phyloP scores from a whole-genome alignment of 371 early-diverging fungal species.

The Umbelopsis sp. region DNA sequence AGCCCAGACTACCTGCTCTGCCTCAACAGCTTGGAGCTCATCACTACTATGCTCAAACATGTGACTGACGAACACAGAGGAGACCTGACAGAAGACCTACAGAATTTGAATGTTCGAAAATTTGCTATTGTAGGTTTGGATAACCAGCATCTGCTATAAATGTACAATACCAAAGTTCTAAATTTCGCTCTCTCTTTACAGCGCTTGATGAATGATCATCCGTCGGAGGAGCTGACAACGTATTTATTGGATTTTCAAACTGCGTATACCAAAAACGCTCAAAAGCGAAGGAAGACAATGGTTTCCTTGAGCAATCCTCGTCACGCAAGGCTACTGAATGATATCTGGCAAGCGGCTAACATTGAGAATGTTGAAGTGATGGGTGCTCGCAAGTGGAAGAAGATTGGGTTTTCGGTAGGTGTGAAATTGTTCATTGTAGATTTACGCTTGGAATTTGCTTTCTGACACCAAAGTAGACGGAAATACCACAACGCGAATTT shows the following conservation, averaged over 20 bases:
- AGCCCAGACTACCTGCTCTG: slow-evolving; percentile 71
- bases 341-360: slow-evolving; percentile 61
- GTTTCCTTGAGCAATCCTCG: slow-evolving; percentile 57
- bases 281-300: slow-evolving; percentile 50
- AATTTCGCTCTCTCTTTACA: slow-evolving; percentile 18
- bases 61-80: slow-evolving; percentile 60
- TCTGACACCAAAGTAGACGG: slow-evolving; percentile 46
- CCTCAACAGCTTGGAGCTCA: slow-evolving; percentile 63
- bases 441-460: not conserved
- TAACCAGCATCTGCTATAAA: not conserved
- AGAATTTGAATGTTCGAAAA: slow-evolving; percentile 50
- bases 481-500: slow-evolving; percentile 66
- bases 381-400: slow-evolving; percentile 63
- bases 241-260: slow-evolving; percentile 73
- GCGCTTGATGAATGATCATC: slow-evolving; percentile 64
- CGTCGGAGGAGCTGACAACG: slow-evolving; percentile 63
- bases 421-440: not conserved
- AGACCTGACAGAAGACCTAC: slow-evolving; percentile 50
- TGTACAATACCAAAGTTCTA: not conserved
- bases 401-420: slow-evolving; percentile 71
- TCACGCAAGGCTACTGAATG: slow-evolving; percentile 57
- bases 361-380: slow-evolving; percentile 40
- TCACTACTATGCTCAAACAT: slow-evolving; percentile 67
- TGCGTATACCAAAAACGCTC: slow-evolving; percentile 59
- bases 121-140: slow-evolving; percentile 43